Base-by-base conservation (phyloP, 176 grass and related monocot species). In the Aegilops longissima region DNA sequence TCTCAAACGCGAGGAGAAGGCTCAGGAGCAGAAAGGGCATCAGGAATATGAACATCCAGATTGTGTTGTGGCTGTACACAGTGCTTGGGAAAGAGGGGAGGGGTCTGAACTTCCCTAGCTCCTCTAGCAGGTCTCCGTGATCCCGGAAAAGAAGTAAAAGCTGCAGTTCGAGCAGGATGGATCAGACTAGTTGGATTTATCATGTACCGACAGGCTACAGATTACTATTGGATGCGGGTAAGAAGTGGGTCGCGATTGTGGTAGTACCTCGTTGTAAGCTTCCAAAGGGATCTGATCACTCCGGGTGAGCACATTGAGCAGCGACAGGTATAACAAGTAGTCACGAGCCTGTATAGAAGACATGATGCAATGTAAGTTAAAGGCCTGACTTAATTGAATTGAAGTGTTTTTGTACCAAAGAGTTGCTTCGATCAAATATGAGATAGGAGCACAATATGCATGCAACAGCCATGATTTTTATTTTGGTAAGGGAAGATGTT, bases 311-410 rank as follows among this genome's bases (percentile, higher is more conserved):
- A 93, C 89, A 85, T 88, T 78, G 35, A 91, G 81, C 88, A 93
- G 76, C 11, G 92, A 91, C 42, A 93, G 42, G 73, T 93, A 93
- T 67, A 93, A 61, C 86, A 88, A 75, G 82, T 91, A 93, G 81
- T 93, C 92, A 45, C 89, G 83, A 83, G 77, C 87, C 92, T 93
- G 87, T 61, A 83, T 35, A 85, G 85, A 35, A 13, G 80, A 63
- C 23, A 79, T 23, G 51, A 31, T 49, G 31, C 30, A 54, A 71
- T 58, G 62, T 47, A 80, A 27, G 33, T 38, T 51, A 59, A 78
- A 52, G 25, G 25, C 47, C 69, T 88, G 34, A 7, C 51, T 38
- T 65, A 17, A 27, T 13, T 20, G 10, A 21, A 66, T 63, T 8
- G 1, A 38, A 18, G 20, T 5, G 5, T 12, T 56, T 17, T 25